A percentile compares a stretch with the other conserved stretches of the same genome.
phyloP scores from a whole-genome alignment of 1,139 yeast species.

The Hyphopichia khmerensis region DNA sequence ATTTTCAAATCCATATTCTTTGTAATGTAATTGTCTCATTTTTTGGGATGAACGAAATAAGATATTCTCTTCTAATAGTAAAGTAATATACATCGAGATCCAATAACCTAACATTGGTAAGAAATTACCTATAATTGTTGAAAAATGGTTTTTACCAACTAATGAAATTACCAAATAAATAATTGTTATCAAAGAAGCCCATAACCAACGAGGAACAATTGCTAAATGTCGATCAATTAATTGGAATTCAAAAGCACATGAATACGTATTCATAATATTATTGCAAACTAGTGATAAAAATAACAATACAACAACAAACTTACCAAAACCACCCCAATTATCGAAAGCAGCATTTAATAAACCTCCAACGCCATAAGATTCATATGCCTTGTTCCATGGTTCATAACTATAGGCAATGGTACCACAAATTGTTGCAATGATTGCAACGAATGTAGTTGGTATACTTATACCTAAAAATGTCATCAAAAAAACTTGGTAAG shows the following conservation, averaged over 20 bases:
- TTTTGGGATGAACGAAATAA: constrained; percentile 50
- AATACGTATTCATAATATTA: constrained; percentile 78
- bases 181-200: constrained; percentile 66
- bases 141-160: constrained; percentile 75
- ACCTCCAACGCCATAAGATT: constrained; percentile 73
- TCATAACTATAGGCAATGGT: constrained; percentile 62
- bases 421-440: constrained; percentile 70
- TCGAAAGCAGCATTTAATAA: constrained; percentile 63
- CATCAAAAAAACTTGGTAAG: constrained; percentile 51
- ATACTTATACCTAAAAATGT: constrained; percentile 69
- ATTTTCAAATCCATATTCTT: constrained; percentile 11
- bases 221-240: constrained; percentile 63
- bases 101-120: constrained; percentile 95
- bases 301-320: constrained; percentile 65
- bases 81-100: constrained; percentile 78
- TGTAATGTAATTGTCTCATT: constrained; percentile 11
- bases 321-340: constrained; percentile 81
- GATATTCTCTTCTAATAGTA: constrained; percentile 71
- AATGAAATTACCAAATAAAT: constrained; percentile 68
- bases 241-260: constrained; percentile 81
- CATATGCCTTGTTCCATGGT: constrained; percentile 62
- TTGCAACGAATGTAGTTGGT: constrained; percentile 79
- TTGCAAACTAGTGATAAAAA: constrained; percentile 77
- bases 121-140: constrained; percentile 79
- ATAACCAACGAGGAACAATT: constrained; percentile 74